Evolutionary conservation across 1,139 yeast genomes (phyloP).

Genomic region (Candida tetrigidarum): DNA sequence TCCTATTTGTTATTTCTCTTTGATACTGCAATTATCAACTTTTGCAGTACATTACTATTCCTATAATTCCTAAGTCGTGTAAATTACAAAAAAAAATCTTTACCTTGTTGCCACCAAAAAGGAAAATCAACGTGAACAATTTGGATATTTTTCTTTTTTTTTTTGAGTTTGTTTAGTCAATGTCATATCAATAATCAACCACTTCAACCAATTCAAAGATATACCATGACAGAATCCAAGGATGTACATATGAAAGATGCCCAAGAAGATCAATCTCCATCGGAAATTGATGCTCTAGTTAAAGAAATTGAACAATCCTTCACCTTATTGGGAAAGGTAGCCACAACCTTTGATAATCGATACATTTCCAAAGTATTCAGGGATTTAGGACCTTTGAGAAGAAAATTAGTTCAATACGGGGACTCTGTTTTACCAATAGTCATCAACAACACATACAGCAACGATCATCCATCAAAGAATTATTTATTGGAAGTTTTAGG

Average conservation of each 20-base stretch:
- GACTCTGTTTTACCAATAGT: constrained; percentile 55
- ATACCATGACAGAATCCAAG: constrained; percentile 13
- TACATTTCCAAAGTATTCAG: constrained; percentile 85
- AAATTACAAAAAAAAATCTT: too few relatives aligned
- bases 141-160: too few relatives aligned
- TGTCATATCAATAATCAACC: too few relatives aligned
- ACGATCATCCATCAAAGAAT: constrained; percentile 36
- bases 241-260: constrained; percentile 39
- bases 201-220: neutral
- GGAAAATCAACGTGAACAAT: too few relatives aligned
- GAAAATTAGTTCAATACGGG: constrained; percentile 50
- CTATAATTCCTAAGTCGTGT: too few relatives aligned
- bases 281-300: constrained; percentile 21
- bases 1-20: too few relatives aligned
- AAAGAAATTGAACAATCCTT: constrained; percentile 57
- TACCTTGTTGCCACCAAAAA: too few relatives aligned
- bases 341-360: constrained; percentile 80
- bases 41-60: too few relatives aligned
- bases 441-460: constrained; percentile 52
- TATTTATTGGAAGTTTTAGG: constrained; percentile 46
- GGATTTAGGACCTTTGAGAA: constrained; percentile 78
- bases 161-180: too few relatives aligned
- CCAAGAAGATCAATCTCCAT: constrained; percentile 7
- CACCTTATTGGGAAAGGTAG: constrained; percentile 68
- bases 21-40: too few relatives aligned